Base-by-base conservation (phyloP, 108 stramenopile genomes). In the Fragilaria crotonensis region DNA sequence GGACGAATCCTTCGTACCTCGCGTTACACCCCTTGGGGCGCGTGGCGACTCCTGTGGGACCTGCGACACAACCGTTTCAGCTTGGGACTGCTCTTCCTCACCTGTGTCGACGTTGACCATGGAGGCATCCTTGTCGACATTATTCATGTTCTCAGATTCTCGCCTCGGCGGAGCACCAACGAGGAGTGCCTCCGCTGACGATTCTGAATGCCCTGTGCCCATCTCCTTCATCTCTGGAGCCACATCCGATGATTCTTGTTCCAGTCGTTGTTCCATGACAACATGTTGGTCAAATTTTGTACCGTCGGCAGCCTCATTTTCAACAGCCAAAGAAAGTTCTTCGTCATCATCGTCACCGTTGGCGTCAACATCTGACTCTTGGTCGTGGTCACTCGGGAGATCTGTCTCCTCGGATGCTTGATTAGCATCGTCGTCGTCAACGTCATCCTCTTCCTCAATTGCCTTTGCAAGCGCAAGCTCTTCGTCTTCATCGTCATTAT, bases 391-490 rank as follows among this genome's bases (percentile, higher is more conserved):
- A 17, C 36, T 59, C 1, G 23, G 0, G 32, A 18, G 0, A 27
- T 50, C 66, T 20, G 25, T 31, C 31, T 20, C 46, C 5, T 49
- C 59, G 21, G 25, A 26, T 47, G 20, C 11, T 0, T 28, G 3
- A 28, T 9, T n/a, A 2, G 50, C 23, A 28, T 41, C 54, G 32
- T 62, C 51, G 9, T 68, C 66, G 1, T 68, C 57, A 33, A 60
- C 59, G 18, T 72, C 57, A 21, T 58, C 32, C 52, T 77, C 77
- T 1, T 64, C 75, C 36, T 71, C 64, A 2, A 78, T 51, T 53
- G 70, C 62, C 32, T 67, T 63, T 20, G 79, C 79, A 68, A 81
- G 64, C 30, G 65, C 55, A 67, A 79, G 66, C 60, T 82, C 81
- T 52, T 76, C 81, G 48, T 80, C 81, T 25, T 66, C 71, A 31